Evolutionary conservation across 768 basidiomycete species (phyloP).

Genomic region (Phaeotremella skinneri): DNA sequence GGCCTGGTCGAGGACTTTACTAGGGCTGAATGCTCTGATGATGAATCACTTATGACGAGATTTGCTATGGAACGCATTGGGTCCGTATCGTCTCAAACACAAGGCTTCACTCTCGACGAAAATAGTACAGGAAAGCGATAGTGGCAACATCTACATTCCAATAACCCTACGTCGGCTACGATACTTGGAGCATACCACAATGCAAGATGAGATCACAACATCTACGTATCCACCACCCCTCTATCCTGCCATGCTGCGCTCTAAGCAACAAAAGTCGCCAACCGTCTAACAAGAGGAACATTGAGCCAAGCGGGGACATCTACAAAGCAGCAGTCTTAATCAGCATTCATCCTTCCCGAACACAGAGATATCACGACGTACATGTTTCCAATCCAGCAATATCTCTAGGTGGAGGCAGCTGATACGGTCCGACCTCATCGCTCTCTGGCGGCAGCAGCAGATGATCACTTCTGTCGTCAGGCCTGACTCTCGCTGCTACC

Average conservation of each 20-base stretch:
- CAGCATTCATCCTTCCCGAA: neutral
- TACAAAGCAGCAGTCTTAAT: constrained; percentile 5
- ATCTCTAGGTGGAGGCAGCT: constrained; percentile 87
- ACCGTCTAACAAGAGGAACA: constrained; percentile 39
- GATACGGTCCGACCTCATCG: constrained; percentile 83
- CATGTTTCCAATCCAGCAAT: constrained; percentile 93
- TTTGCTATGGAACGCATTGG: too few species aligned
- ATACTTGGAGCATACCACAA: too few species aligned
- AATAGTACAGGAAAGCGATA: too few species aligned
- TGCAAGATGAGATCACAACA: too few species aligned
- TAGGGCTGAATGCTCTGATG: too few species aligned
- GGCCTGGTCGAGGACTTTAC: neutral
- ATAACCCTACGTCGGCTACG: too few species aligned
- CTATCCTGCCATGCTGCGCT: too few species aligned
- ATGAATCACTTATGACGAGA: too few species aligned
- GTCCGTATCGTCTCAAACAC: too few species aligned
- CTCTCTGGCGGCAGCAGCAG: constrained; percentile 91
- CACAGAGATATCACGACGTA: constrained; percentile 26
- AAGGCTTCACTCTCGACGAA: too few species aligned
- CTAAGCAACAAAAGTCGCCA: constrained; percentile 39
- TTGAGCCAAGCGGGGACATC: constrained; percentile 47
- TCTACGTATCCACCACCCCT: too few species aligned
- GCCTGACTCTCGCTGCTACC: constrained; percentile 90
- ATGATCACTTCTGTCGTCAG: constrained; percentile 96
- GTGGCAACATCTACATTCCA: too few species aligned